A percentile compares a stretch with the other conserved stretches of the same genome.
phyloP scores from a whole-genome alignment of 2,329 filamentous ascomycete species.

The Volutella citrinella region DNA sequence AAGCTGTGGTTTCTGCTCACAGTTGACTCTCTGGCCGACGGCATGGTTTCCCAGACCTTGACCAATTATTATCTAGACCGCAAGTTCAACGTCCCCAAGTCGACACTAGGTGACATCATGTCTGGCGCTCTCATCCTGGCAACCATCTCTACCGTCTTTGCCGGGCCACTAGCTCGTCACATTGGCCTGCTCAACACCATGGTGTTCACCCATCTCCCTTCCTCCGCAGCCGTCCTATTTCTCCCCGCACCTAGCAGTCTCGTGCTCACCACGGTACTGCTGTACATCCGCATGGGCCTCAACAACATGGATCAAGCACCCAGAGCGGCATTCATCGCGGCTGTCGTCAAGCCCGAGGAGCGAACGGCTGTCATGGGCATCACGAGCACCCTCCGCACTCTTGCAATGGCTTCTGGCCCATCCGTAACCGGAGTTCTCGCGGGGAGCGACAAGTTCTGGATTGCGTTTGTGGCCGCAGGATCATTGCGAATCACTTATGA shows the following conservation, averaged over 20 bases:
- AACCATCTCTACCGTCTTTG: constrained; percentile 52
- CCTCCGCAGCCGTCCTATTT: constrained; percentile 56
- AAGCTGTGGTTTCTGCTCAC: constrained; percentile 63
- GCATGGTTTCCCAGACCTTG: constrained; percentile 58
- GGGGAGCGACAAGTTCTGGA: constrained; percentile 52
- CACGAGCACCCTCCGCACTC: constrained; percentile 57
- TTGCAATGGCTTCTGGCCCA: constrained; percentile 54
- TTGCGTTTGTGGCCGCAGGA: constrained; percentile 59
- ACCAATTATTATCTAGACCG: constrained; percentile 58
- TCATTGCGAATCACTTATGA: constrained; percentile 54
- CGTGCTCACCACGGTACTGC: constrained; percentile 49
- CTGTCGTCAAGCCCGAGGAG: constrained; percentile 62
- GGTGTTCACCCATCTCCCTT: constrained; percentile 61
- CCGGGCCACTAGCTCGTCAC: constrained; percentile 53
- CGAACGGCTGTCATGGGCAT: constrained; percentile 70
- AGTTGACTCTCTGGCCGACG: constrained; percentile 63
- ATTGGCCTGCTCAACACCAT: constrained; percentile 64
- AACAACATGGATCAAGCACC: constrained; percentile 71
- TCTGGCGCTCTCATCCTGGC: constrained; percentile 53
- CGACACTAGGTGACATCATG: constrained; percentile 57
- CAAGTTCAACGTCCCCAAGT: constrained; percentile 54
- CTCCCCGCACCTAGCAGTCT: constrained; percentile 55
- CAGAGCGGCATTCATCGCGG: constrained; percentile 63
- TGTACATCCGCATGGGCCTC: constrained; percentile 58
- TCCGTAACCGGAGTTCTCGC: constrained; percentile 55